Base-by-base conservation (phyloP, 129 eudicot species). In the Artemisia annua region DNA sequence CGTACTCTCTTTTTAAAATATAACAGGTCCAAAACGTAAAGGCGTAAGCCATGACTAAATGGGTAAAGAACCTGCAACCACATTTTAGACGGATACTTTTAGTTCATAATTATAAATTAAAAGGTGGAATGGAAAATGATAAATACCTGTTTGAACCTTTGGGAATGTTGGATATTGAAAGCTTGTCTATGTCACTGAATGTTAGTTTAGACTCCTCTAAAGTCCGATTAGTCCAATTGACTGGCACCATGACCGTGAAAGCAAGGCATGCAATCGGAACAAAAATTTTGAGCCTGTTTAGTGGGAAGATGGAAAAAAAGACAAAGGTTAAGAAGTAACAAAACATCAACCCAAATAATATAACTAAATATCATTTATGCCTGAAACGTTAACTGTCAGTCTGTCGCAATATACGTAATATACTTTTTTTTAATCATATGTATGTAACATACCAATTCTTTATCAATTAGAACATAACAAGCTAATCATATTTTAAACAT, bases 11-110 rank as follows among this genome's bases (percentile, higher is more conserved):
- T 69, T 89, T 85, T 73, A 92, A 76, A 73, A 89, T 82, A 74
- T 92, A 92, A 76, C 94, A 92, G 15, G 95, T 82, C 98, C 98
- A 92, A 59, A 87, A 86, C 39, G 98, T 85, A 77, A 85, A 78
- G 7, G 80, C 79, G 78, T 89, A 92, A 16, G 96, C 94, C 89
- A 92, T 87, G 64, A 82, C 78, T 75, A 92, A 14, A 88, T 92
- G 98, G 22, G 95, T 87, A 77, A 82, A 79, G 44, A 89, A 83
- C 81, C 98, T 92, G 83, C 80, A 83, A 56, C 39, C 35, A 75
- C 54, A 64, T 30, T 56, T 11, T 19, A 7, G 13, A 32, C 32
- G 6, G 9, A 6, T 2, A 49, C 15, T 26, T 26, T 68, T 55
- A 7, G 5, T 17, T 0, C 3, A 54, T 10, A 22, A 58, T 2